phyloP scores from a whole-genome alignment of 495 filamentous ascomycete genomes.

The Opeltia flavorubescens region DNA sequence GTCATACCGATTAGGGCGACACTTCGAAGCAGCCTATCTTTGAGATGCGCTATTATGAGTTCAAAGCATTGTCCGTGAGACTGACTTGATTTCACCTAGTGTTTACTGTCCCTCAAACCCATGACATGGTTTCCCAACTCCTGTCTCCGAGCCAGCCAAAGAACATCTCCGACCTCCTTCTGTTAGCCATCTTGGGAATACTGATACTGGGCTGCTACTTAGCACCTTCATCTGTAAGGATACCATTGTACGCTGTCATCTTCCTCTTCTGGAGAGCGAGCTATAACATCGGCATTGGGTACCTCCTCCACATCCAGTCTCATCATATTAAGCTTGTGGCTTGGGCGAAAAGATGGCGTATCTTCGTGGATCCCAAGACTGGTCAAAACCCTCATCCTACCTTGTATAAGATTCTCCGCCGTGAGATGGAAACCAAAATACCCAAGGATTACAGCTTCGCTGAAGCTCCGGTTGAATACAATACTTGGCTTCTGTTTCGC shows the following conservation, averaged over 20 bases:
- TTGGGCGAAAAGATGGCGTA: slow-evolving; percentile 72
- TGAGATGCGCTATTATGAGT: too few species aligned
- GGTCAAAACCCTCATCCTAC: slow-evolving; percentile 69
- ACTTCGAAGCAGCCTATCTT: too few species aligned
- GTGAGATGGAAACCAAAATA: slow-evolving; percentile 87
- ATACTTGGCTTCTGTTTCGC: slow-evolving; percentile 94
- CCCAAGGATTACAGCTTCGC: slow-evolving; percentile 89
- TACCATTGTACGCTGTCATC: slow-evolving; percentile 61
- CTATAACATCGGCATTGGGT: slow-evolving; percentile 91
- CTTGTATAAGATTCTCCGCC: slow-evolving; percentile 69
- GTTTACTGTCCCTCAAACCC: slow-evolving; percentile 89
- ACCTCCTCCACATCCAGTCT: slow-evolving; percentile 77
- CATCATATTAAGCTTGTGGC: slow-evolving; percentile 70
- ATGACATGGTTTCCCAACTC: slow-evolving; percentile 97
- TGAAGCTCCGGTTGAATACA: slow-evolving; percentile 88
- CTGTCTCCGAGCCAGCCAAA: slow-evolving; percentile 92
- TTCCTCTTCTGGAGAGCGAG: slow-evolving; percentile 86
- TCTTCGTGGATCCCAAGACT: slow-evolving; percentile 72
- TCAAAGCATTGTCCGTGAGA: neutral
- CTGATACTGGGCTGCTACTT: slow-evolving; percentile 59
- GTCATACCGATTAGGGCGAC: too few species aligned
- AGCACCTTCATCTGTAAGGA: slow-evolving; percentile 50
- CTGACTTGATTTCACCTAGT: slow-evolving; percentile 34
- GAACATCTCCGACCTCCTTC: slow-evolving; percentile 71
- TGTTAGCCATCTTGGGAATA: slow-evolving; percentile 63